phyloP scores from a whole-genome alignment of 257 asterid genomes.

The Plantago elongata region DNA sequence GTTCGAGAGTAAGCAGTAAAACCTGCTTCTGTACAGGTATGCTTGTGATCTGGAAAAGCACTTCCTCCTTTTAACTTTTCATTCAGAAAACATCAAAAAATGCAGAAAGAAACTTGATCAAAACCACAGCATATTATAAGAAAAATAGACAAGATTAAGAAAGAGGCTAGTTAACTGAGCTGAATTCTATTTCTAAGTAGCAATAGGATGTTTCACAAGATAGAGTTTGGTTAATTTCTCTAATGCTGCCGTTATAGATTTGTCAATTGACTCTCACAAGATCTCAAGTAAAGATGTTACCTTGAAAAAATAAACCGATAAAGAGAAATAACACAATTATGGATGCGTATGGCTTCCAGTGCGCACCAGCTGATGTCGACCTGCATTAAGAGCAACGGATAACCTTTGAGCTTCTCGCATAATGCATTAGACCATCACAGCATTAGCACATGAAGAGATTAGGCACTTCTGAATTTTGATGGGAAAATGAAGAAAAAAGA shows the following conservation, averaged over 20 bases:
- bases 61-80: slow-evolving; percentile 26
- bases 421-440: too few relatives aligned
- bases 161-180: too few relatives aligned
- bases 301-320: slow-evolving; percentile 40
- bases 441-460: too few relatives aligned
- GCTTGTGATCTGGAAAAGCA: slow-evolving; percentile 19
- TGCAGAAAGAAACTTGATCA: slow-evolving; percentile 12
- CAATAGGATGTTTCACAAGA: slow-evolving; percentile 9
- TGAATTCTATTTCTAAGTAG: not conserved
- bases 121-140: slow-evolving; percentile 7
- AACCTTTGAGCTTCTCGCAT: not conserved
- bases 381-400: slow-evolving; percentile 29
- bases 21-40: slow-evolving; percentile 19
- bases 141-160: not conserved
- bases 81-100: slow-evolving; percentile 6
- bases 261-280: slow-evolving; percentile 30
- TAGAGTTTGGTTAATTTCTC: slow-evolving; percentile 12
- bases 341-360: slow-evolving; percentile 28
- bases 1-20: slow-evolving; percentile 17
- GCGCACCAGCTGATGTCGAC: slow-evolving; percentile 41
- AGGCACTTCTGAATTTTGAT: too few relatives aligned
- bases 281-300: slow-evolving; percentile 37
- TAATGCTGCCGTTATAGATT: slow-evolving; percentile 16
- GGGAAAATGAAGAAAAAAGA: too few relatives aligned
- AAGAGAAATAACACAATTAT: slow-evolving; percentile 31